Evolutionary conservation across 805 yeast genomes (phyloP).

Genomic region (Lipomyces sp.): DNA sequence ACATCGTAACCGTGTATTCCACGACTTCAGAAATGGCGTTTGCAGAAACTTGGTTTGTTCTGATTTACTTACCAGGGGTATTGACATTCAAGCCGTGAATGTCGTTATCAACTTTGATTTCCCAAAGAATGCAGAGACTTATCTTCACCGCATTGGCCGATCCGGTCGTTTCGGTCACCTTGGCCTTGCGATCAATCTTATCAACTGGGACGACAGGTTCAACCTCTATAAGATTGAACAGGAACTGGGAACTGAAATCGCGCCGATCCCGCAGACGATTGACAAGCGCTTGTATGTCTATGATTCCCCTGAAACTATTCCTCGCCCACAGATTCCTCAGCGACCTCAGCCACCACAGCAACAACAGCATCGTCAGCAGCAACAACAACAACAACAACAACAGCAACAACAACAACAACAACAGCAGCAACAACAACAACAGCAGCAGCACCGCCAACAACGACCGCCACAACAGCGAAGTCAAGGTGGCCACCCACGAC

Average conservation of each 20-base stretch:
- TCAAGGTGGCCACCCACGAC: conserved; percentile 31
- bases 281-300: conserved; percentile 83
- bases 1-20: conserved; percentile 97
- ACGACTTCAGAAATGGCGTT: conserved; percentile 97
- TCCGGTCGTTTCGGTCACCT: conserved; percentile 98
- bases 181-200: conserved; percentile 95
- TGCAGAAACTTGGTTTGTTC: conserved; percentile 97
- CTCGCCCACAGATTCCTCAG: conserved; percentile 37
- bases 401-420: conserved; percentile 20
- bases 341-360: conserved; percentile 37
- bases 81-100: conserved; percentile 98
- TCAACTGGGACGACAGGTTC: conserved; percentile 96
- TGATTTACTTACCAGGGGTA: conserved; percentile 95
- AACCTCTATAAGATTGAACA: conserved; percentile 93
- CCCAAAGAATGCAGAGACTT: conserved; percentile 97
- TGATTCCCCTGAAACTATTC: conserved; percentile 37
- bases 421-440: conserved; percentile 39
- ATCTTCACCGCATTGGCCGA: conserved; percentile 97
- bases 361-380: conserved; percentile 27
- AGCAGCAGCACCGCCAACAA: conserved; percentile 43
- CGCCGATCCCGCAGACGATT: conserved; percentile 93
- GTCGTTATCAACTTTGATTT: conserved; percentile 97
- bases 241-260: conserved; percentile 95
- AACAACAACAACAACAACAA: conserved; percentile 12
- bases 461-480: conserved; percentile 37